Evolutionary conservation across 345 rosid genomes (phyloP).

Genomic region (Populus tremula): DNA sequence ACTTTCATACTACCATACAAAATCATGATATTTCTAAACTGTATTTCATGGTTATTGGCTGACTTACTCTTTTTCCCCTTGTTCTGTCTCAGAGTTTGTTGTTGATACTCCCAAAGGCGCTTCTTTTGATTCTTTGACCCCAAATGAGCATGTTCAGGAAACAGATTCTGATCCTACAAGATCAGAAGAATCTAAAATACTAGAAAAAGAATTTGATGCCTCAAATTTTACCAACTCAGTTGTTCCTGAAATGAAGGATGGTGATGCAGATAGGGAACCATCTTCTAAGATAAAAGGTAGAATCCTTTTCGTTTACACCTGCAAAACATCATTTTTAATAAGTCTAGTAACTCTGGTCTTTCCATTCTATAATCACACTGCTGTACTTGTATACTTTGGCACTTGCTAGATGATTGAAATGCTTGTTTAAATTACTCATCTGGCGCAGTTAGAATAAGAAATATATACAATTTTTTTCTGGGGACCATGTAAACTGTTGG

Average conservation of each 20-base stretch:
- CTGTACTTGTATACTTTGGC: neutral
- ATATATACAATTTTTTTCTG: neutral
- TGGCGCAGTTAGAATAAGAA: neutral
- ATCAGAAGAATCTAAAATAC: constrained; percentile 18
- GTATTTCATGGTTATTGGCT: neutral
- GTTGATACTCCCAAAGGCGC: constrained; percentile 17
- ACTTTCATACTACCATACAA: neutral
- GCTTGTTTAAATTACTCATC: neutral
- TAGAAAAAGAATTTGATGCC: constrained; percentile 13
- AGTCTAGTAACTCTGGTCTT: neutral
- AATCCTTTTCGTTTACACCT: neutral
- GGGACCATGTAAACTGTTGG: neutral
- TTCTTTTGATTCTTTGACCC: constrained; percentile 17
- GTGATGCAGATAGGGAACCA: constrained; percentile 4
- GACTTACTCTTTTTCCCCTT: neutral
- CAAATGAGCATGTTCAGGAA: constrained; percentile 26
- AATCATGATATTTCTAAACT: neutral
- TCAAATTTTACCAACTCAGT: constrained; percentile 23
- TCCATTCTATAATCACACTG: neutral
- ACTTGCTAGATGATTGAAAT: neutral
- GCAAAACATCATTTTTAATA: neutral
- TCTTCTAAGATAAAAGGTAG: constrained; percentile 41
- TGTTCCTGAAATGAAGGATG: constrained; percentile 17
- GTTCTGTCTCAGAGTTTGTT: constrained; percentile 12
- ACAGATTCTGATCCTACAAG: constrained; percentile 7